Evolutionary conservation across 352 stramenopile species (phyloP), one percentile per base, ranked within the genome.

Genomic region (Globisporangium spiculum): DNA sequence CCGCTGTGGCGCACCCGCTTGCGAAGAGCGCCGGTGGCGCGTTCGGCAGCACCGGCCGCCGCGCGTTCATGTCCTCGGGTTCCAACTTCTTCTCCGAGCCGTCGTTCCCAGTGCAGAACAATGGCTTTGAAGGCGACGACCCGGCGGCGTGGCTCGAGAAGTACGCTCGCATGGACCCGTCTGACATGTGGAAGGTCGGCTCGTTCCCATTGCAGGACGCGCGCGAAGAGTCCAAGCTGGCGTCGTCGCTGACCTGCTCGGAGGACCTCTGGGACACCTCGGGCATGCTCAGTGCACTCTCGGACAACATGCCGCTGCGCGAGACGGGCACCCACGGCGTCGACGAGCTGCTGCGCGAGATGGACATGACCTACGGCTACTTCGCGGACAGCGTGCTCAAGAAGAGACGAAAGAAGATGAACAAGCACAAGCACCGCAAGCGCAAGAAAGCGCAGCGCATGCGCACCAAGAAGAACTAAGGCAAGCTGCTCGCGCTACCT

Each of bases 351-450:
- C 67, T 93, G 60, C 77, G 74, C 48, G 79, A 92, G 67, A 77
- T 93, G 76, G 82, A 91, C 68, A 54, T 59, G 34, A 64, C 70
- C 61, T 68, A 80, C 73, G 85, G 83, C 50, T 93, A 93, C 76
- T 75, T 86, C 66, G 86, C 86, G 63, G 88, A 94, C 75, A 94
- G 85, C 67, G 89, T 97, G 67, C 72, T 95, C 67, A 94, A 93
- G 81, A 97, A 97, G 69, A 79, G 89, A 72, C 84, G 88, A 85
- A 95, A 95, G 84, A 96, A 96, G 79, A 97, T 97, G 89, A 97
- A 94, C 86, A 97, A 97, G 86, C 89, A 97, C 85, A 97, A 97
- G 85, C 84, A 93, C 76, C 84, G 86, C 59, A 97, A 97, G 88
- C 89, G 89, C 69, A 89, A 86, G 75, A 97, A 97, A 86, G 87